Base-by-base conservation (phyloP, 1,284 basidiomycete genomes). In the Tylopilus orsonianus region DNA sequence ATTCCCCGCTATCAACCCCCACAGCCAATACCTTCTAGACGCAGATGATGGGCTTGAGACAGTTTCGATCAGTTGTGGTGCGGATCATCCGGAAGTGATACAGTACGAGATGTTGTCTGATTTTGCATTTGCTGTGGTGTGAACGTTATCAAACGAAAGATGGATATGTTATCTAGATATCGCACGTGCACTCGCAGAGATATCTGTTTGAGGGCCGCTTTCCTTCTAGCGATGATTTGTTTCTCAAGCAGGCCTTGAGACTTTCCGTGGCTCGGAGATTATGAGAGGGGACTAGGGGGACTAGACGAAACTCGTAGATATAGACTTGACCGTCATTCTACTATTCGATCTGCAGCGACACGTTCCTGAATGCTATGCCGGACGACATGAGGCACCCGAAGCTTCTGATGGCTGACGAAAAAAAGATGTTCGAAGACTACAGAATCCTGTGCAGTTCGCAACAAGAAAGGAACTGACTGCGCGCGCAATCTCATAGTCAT, bases 31-130 rank as follows among this genome's bases (percentile, higher is more conserved):
- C 27, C 44, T 23, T 46, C 42, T 27, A 53, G 42, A 46, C 55
- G 62, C 20, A 48, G 14, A 36, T 66, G 62, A 66, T 40, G 41
- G 6, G n/a, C 38, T 13, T 24, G 4, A n/a, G 22, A 38, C 34
- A 23, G 30, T 30, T 50, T 30, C 41, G 44, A 64, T 58, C 59
- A 50, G 37, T 26, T 16, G 41, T 51, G 64, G 60, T 62, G 47
- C 60, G 62, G 62, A 66, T 66, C 60, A 65, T 42, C 29, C 44
- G 52, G 52, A 32, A 22, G 12, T 59, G 55, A 66, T 60, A 46
- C 39, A 46, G 50, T 56, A 41, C 41, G 42, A 47, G 48, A 32
- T 38, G 3, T 19, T n/a, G 6, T 53, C 52, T 62, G 60, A 64
- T 62, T 41, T 48, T 56, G 50, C 43, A 47, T 58, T 50, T 64